Conservation (phyloP, 169 alveolate species). For the Eimeria sp. region DNA sequence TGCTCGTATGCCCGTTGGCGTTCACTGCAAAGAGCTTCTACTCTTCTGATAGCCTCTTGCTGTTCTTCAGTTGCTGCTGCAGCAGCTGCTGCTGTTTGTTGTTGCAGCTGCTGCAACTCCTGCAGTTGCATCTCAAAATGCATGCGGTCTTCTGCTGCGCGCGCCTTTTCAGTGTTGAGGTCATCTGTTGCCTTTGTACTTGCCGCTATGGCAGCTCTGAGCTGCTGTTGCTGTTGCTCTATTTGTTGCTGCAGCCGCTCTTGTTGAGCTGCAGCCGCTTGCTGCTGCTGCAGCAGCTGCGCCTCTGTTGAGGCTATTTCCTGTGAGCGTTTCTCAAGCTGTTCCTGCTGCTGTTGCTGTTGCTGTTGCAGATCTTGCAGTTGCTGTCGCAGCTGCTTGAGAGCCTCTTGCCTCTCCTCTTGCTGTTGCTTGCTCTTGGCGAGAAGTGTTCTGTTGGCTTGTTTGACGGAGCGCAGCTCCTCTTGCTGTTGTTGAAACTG, state of each 20-base stretch:
- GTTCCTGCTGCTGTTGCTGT: slow-evolving; percentile 54
- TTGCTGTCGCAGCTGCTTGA: slow-evolving; percentile 45
- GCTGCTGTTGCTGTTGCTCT: slow-evolving; percentile 69
- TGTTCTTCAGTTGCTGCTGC: slow-evolving; percentile 48
- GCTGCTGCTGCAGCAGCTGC: slow-evolving; percentile 62
- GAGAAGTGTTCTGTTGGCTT: slow-evolving; percentile 16
- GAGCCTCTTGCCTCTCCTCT: slow-evolving; percentile 63
- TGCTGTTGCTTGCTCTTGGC: slow-evolving; percentile 55
- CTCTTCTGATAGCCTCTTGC: slow-evolving; percentile 47
- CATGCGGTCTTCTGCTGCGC: slow-evolving; percentile 64
- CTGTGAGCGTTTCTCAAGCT: slow-evolving; percentile 25
- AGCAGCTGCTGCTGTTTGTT: slow-evolving; percentile 49
- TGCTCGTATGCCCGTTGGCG: slow-evolving; percentile 57
- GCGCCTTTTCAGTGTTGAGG: slow-evolving; percentile 61
- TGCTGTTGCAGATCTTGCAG: slow-evolving; percentile 48
- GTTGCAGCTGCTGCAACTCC: slow-evolving; percentile 69
- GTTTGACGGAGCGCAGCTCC: slow-evolving; percentile 56
- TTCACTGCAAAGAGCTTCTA: slow-evolving; percentile 66
- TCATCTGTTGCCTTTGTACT: slow-evolving; percentile 32
- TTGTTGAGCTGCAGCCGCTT: slow-evolving; percentile 47
- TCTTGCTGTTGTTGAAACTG: slow-evolving; percentile 62
- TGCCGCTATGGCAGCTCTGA: slow-evolving; percentile 55
- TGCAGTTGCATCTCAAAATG: slow-evolving; percentile 65
- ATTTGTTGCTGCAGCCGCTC: slow-evolving; percentile 55
- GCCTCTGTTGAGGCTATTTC: slow-evolving; percentile 36